phyloP scores from a whole-genome alignment of 2,329 filamentous ascomycete species.

The Beauveria scarabaeidicola region DNA sequence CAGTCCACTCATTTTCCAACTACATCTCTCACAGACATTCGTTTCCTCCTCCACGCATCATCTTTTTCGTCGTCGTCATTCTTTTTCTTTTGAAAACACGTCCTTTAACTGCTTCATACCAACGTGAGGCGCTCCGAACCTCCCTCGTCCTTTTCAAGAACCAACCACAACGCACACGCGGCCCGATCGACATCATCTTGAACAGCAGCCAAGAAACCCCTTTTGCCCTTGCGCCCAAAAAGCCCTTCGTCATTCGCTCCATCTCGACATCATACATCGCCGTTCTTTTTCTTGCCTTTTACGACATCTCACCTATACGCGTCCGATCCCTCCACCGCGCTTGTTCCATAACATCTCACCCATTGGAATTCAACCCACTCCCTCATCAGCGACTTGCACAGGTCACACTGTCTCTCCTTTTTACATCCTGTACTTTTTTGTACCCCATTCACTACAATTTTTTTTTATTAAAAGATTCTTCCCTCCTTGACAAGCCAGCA shows the following conservation, averaged over 20 bases:
- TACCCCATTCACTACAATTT: too few relatives aligned
- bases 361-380: slow-evolving; percentile 1
- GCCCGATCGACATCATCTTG: not conserved
- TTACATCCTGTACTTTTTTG: not conserved
- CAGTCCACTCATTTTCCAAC: not conserved
- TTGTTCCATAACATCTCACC: slow-evolving; percentile 9
- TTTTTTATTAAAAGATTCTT: not conserved
- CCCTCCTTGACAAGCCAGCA: not conserved
- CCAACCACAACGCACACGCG: too few relatives aligned
- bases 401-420: not conserved
- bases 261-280: not conserved
- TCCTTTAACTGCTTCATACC: not conserved
- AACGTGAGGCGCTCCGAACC: not conserved
- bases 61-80: not conserved
- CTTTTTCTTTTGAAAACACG: not conserved
- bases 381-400: not conserved
- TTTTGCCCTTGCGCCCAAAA: too few relatives aligned
- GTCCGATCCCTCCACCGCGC: not conserved
- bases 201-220: too few relatives aligned
- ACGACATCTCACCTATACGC: not conserved
- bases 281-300: not conserved
- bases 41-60: not conserved
- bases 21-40: not conserved
- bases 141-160: not conserved
- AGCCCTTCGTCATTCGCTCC: not conserved